phyloP scores from a whole-genome alignment of 139 green algal species.

The Edaphochlamys debaryana region DNA sequence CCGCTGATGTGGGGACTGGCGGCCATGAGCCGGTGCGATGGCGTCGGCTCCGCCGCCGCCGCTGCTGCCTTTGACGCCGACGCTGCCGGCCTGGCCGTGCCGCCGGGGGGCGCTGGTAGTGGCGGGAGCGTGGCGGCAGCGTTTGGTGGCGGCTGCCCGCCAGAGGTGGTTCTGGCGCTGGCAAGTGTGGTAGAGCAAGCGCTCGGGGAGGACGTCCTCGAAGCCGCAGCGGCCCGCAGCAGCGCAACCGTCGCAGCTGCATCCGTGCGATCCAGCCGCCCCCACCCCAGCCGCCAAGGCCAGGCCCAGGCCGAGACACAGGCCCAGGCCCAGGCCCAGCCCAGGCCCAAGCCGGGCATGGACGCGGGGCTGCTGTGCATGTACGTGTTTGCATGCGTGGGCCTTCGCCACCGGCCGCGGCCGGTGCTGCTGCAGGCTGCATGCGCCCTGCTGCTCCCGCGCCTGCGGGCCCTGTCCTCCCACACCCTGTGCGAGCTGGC shows the following conservation, averaged over 20 bases:
- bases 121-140: no score
- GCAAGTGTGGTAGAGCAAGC: background rate
- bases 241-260: no score
- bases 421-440: slow-evolving; percentile 8
- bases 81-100: no score
- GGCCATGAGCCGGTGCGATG: background rate
- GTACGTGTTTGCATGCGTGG: slow-evolving; percentile 9
- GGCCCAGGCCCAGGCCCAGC: background rate
- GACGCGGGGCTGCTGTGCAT: slow-evolving; percentile 32
- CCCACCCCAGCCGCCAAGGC: background rate
- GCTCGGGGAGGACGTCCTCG: background rate
- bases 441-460: slow-evolving; percentile 6
- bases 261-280: background rate
- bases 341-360: background rate
- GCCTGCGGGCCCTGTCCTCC: background rate
- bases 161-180: background rate
- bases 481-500: slow-evolving; percentile 28
- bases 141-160: background rate
- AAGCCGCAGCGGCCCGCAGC: background rate
- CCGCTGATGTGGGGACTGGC: slow-evolving; percentile 35
- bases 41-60: background rate
- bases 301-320: background rate
- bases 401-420: slow-evolving; percentile 8
- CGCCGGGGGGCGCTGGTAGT: no score
- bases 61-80: no score